Conservation (phyloP, 106 monocot genomes). For the Dioscorea alata region DNA sequence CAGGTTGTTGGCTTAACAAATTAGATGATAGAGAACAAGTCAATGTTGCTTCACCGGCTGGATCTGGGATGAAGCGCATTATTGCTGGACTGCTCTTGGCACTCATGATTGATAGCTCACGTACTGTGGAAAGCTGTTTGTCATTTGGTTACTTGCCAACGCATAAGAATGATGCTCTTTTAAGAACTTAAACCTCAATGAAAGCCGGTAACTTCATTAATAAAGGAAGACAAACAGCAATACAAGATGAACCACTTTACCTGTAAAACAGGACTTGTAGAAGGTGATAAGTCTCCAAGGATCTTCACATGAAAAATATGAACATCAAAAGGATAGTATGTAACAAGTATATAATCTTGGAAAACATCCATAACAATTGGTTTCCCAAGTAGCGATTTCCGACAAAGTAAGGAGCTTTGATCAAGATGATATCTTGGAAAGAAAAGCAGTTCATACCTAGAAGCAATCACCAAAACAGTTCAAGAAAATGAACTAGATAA, state of each 20-base stretch:
- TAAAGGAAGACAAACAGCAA: conserved; percentile 1
- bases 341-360: conserved; percentile 87
- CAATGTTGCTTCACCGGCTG: conserved; percentile 11
- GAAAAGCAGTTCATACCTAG: conserved; percentile 94
- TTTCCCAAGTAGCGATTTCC: conserved; percentile 73
- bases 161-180: conserved; percentile 11
- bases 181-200: conserved; percentile 1
- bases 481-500: too few species aligned
- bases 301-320: conserved; percentile 90
- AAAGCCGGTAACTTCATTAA: too few species aligned
- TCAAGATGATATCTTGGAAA: conserved; percentile 99
- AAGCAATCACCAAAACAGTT: conserved; percentile 9
- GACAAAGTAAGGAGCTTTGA: conserved; percentile 84
- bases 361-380: conserved; percentile 97
- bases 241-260: conserved; percentile 19
- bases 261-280: conserved; percentile 71
- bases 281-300: conserved; percentile 77
- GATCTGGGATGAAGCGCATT: conserved; percentile 89
- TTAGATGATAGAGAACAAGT: conserved; percentile 18
- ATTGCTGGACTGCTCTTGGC: conserved; percentile 89
- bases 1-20: conserved; percentile 49
- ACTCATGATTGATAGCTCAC: conserved; percentile 98
- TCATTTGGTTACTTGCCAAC: conserved; percentile 57
- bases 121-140: conserved; percentile 95
- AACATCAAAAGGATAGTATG: conserved; percentile 92